Evolutionary conservation across 352 stramenopile species (phyloP), one percentile per base, ranked within the genome.

Genomic region (Lagenidium giganteum): DNA sequence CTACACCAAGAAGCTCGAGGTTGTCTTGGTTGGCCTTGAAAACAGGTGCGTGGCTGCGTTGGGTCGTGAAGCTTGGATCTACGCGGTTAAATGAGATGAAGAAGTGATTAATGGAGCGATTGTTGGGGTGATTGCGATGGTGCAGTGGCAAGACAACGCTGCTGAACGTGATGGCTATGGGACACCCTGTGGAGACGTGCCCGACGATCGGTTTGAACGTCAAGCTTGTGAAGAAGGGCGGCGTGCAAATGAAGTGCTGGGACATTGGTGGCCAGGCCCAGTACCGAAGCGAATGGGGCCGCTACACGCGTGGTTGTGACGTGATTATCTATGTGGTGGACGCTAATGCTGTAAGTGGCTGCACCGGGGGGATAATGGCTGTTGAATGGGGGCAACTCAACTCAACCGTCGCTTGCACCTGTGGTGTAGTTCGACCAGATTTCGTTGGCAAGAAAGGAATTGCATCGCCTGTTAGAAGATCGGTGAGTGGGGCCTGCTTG

Each of bases 251-350:
- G 95, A 99, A 99, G 67, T 98, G 95, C 65, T 99, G 96, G 96
- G 96, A 99, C 76, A 98, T 99, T 47, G 95, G 95, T 31, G 96
- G 96, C 8, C 93, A 98, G 67, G 91, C 93, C 53, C 91, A 98
- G 69, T 98, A 98, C 53, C 87, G 96, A 51, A 92, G 75, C 45
- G 87, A 96, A 55, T 97, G 88, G 87, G 86, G 87, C 23, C 74
- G 87, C 37, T 98, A 98, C 67, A 96, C 90, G 48, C 93, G 95
- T 47, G 96, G 96, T 33, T 98, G 95, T 69, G 94, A 98, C 69
- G 96, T 99, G 46, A 98, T 99, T 65, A 95, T 99, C 59, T 99
- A 97, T 83, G 96, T 99, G 17, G 96, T 99, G 1, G 96, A 99
- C 52, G 91, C 95, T 32, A 95, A 96, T 22, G 95, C 95, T 59